Conservation (phyloP, 257 asterid species). For the Salvia hispanica region DNA sequence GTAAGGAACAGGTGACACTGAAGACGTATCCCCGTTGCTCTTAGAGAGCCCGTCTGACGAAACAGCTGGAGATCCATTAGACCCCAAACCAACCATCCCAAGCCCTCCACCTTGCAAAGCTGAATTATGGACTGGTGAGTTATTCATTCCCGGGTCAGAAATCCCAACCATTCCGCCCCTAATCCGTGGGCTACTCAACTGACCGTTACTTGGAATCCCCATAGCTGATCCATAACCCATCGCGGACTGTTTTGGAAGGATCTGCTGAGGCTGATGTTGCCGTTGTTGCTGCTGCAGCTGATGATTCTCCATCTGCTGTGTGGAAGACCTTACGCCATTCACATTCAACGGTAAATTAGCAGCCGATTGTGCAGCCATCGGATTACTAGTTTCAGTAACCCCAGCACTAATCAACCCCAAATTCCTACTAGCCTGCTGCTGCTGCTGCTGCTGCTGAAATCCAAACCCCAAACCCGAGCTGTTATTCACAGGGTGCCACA, state of each 20-base stretch:
- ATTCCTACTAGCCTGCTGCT: slow-evolving; percentile 41
- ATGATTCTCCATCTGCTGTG: slow-evolving; percentile 41
- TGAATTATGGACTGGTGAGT: slow-evolving; percentile 48
- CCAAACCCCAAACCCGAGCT: slow-evolving; percentile 51
- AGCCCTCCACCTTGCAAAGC: slow-evolving; percentile 49
- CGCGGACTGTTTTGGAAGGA: slow-evolving; percentile 68
- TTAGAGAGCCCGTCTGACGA: slow-evolving; percentile 72
- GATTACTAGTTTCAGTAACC: slow-evolving; percentile 42
- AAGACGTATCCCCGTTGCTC: slow-evolving; percentile 70
- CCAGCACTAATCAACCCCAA: slow-evolving; percentile 44
- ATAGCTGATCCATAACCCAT: slow-evolving; percentile 54
- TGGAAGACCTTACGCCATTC: slow-evolving; percentile 55
- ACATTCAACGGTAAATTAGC: slow-evolving; percentile 52
- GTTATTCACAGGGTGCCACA: slow-evolving; percentile 43
- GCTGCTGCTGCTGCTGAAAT: slow-evolving; percentile 43
- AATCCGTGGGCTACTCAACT: slow-evolving; percentile 48
- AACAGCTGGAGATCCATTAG: slow-evolving; percentile 66
- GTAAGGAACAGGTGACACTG: slow-evolving; percentile 75
- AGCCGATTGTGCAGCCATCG: slow-evolving; percentile 43
- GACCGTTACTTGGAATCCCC: slow-evolving; percentile 51
- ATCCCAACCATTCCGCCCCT: slow-evolving; percentile 55
- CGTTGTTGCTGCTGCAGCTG: slow-evolving; percentile 43
- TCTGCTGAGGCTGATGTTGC: slow-evolving; percentile 36
- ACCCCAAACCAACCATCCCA: slow-evolving; percentile 60
- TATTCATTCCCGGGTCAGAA: slow-evolving; percentile 47